Evolutionary conservation across 78 protist genomes (phyloP).

Genomic region (Chrysochromulina parva): DNA sequence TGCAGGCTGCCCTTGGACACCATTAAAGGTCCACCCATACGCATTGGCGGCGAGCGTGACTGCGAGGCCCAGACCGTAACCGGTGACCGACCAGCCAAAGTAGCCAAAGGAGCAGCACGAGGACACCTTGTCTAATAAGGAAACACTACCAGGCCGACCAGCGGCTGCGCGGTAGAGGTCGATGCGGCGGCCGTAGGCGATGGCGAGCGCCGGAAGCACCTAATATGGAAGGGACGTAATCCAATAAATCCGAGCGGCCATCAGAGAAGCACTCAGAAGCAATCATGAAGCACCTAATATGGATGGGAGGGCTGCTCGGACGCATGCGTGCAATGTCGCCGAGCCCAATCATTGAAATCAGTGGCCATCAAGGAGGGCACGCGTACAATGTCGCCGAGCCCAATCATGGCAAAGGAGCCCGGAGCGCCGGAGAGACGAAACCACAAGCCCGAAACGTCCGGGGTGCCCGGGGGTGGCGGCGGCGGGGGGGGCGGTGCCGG

Average conservation of each 20-base stretch:
- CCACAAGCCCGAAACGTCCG: no score
- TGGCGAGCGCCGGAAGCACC: slow-evolving; percentile 37
- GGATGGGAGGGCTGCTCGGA: no score
- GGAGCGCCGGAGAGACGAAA: background rate
- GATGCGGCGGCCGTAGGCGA: slow-evolving; percentile 16
- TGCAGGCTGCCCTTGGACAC: slow-evolving; percentile 41
- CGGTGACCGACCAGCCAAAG: background rate
- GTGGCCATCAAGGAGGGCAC: no score
- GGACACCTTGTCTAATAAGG: no score
- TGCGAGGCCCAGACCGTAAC: background rate
- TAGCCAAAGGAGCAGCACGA: no score
- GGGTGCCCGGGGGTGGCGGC: no score
- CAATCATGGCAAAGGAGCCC: slow-evolving; percentile 4
- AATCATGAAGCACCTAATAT: no score
- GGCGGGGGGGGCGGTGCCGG: background rate
- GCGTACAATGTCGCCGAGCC: slow-evolving; percentile 42
- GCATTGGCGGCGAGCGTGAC: background rate
- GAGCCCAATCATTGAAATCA: slow-evolving; percentile 28
- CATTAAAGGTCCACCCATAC: background rate
- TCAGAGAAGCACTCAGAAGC: no score
- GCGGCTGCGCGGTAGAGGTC: background rate
- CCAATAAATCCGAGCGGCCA: no score
- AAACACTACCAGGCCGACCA: no score
- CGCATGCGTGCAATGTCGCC: slow-evolving; percentile 30
- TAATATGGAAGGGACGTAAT: no score